These are phyloP conservation scores for Ustilago nuda DNA, from an alignment of 1,284 basidiomycete genomes.

Conservation along the genomic window DNA sequence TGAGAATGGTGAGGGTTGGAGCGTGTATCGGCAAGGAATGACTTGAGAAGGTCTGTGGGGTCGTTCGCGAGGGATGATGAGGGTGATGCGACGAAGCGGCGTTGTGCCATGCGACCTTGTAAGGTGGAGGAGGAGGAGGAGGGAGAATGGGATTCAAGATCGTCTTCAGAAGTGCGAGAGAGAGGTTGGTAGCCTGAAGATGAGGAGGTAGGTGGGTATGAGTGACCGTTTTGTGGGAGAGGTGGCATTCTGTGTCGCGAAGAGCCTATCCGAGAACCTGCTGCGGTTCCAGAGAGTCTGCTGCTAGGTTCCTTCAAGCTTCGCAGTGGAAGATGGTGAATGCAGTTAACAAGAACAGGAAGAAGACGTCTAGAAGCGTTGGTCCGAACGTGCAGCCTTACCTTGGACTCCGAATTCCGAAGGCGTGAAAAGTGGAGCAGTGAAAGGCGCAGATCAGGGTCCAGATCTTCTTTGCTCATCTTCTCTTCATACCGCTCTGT, in stretches of 20 bases:
- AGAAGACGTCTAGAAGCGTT: background rate
- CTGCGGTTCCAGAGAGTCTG: background rate
- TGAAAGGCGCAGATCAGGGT: background rate
- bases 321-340: background rate
- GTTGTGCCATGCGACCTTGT: background rate
- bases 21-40: constrained; percentile 36
- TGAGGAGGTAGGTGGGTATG: constrained; percentile 26
- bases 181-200: constrained; percentile 29
- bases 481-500: background rate
- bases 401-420: constrained; percentile 1
- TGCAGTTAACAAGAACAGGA: background rate
- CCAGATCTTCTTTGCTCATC: background rate
- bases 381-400: background rate
- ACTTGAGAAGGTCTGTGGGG: constrained; percentile 17
- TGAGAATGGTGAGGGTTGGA: background rate
- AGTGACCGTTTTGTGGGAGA: constrained; percentile 16
- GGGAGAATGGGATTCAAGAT: constrained; percentile 8
- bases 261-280: background rate
- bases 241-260: constrained; percentile 23
- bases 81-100: constrained; percentile 27
- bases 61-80: constrained; percentile 27
- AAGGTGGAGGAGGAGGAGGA: background rate
- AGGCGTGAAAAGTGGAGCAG: background rate
- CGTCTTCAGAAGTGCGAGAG: constrained; percentile 7
- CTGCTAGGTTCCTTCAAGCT: background rate